Base-by-base conservation (phyloP, 2,329 filamentous ascomycete species). In the Aspergillus arachidicola region DNA sequence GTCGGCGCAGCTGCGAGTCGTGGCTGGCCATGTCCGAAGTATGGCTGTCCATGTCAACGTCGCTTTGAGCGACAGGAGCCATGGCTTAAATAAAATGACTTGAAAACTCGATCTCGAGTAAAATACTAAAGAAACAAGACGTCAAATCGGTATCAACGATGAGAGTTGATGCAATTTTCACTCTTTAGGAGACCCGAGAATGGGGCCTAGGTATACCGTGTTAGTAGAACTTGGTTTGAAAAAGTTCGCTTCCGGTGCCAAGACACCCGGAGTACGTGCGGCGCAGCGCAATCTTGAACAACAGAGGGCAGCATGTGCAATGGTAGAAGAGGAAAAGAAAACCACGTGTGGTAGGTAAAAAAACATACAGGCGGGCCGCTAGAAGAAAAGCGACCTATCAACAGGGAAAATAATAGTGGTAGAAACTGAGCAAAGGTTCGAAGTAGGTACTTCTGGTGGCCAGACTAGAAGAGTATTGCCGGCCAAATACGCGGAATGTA, bases 21-120 rank as follows among this genome's bases (percentile, higher is more conserved):
- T 73, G 74, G 64, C 75, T 76, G 66, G 75, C 74, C 67, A 76
- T 68, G 62, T 76, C 74, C 34, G 76, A 76, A 62, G 74, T 76
- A 71, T 71, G 75, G 60, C 73, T 75, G 60, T 77, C 74, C 63
- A 73, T 69, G 53, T 78, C 76, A 60, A 76, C 62, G 68, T 77
- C 72, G 61, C 68, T 70, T 61, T 75, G 73, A 53, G 74, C 71
- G 64, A 76, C 68, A 26, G 71, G 73, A 63, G 72, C 71, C 76
- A 79, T 79, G 64, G 61, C 66, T 53, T 58, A 30, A 28, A 58
- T 38, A 28, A 59, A 50, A 53, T 16, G 48, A 10, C 4, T 16
- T 32, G 4, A 30, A 51, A 32, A 3, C 11, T 19, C 16, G 19
- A 56, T 58, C 38, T 30, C 45, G 60, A 56, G 60, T 55, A 61